phyloP scores from a whole-genome alignment of 306 rosid genomes.

The Cicer yamashitae region DNA sequence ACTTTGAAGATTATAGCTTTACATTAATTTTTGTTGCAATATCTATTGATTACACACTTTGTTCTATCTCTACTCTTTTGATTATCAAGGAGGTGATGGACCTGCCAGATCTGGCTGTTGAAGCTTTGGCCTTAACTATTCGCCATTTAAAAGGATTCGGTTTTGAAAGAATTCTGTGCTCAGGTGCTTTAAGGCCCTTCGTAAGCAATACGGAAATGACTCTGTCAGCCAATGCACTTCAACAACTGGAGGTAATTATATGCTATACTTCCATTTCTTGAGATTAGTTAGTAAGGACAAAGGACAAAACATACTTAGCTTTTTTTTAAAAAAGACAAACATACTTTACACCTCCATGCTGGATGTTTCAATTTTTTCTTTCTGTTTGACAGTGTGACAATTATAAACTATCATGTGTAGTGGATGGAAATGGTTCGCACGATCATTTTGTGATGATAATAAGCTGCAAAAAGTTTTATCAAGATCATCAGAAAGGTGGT shows the following conservation, averaged over 20 bases:
- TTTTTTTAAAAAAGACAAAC: not conserved
- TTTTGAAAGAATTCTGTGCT: conserved; percentile 71
- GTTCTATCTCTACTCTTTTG: conserved; percentile 35
- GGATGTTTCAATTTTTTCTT: conserved; percentile 23
- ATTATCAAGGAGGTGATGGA: conserved; percentile 69
- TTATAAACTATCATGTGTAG: conserved; percentile 14
- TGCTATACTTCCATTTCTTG: conserved; percentile 22
- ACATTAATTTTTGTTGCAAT: conserved; percentile 22
- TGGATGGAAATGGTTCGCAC: conserved; percentile 28
- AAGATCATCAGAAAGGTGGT: conserved; percentile 16
- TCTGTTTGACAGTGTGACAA: conserved; percentile 29
- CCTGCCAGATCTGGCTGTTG: conserved; percentile 82
- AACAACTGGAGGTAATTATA: conserved; percentile 84
- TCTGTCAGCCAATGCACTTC: conserved; percentile 90
- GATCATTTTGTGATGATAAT: conserved; percentile 12
- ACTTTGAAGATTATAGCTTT: conserved; percentile 1
- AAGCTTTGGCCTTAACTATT: conserved; percentile 82
- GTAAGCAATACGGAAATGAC: conserved; percentile 79
- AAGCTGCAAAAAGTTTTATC: conserved; percentile 5
- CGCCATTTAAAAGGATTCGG: conserved; percentile 87
- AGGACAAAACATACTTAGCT: not conserved
- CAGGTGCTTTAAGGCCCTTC: conserved; percentile 82
- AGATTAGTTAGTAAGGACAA: conserved; percentile 26
- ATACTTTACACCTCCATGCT: conserved; percentile 25
- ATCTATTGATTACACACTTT: conserved; percentile 32